Conservation (phyloP, 176 grass and related monocot species). For the Phoenix roebelenii region DNA sequence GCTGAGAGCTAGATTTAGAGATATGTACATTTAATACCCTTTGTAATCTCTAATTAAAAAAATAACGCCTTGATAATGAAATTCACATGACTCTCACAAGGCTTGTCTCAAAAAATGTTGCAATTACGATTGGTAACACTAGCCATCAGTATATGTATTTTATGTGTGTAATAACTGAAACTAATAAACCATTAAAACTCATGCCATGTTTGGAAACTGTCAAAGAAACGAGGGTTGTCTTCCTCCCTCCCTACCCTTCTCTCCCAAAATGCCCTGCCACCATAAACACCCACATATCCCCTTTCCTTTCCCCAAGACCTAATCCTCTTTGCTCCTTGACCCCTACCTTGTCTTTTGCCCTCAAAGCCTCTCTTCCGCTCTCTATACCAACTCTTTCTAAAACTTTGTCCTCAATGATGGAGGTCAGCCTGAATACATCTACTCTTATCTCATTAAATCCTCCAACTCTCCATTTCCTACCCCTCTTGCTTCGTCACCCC, state of each 20-base stretch:
- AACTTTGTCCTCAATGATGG: slow-evolving; percentile 87
- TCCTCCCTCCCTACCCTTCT: background rate
- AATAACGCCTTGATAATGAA: too few species aligned
- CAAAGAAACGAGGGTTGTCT: background rate
- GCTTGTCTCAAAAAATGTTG: too few species aligned
- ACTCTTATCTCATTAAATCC: slow-evolving; percentile 70
- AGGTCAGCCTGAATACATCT: slow-evolving; percentile 88
- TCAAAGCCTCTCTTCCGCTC: slow-evolving; percentile 42
- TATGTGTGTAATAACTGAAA: too few species aligned
- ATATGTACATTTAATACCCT: too few species aligned
- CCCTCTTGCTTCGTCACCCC: slow-evolving; percentile 51
- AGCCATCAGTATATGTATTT: too few species aligned
- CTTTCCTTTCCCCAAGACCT: slow-evolving; percentile 43
- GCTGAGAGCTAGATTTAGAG: too few species aligned
- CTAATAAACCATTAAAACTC: too few species aligned
- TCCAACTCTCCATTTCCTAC: slow-evolving; percentile 50
- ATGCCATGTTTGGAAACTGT: too few species aligned
- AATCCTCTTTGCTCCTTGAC: slow-evolving; percentile 64
- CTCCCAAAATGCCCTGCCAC: background rate
- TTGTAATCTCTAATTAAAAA: too few species aligned
- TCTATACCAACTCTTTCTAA: slow-evolving; percentile 93
- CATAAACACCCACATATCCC: slow-evolving; percentile 9
- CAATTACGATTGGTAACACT: too few species aligned
- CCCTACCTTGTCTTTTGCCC: slow-evolving; percentile 69
- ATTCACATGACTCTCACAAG: too few species aligned